Conservation (phyloP, 306 rosid species). For the Notholithocarpus densiflorus region DNA sequence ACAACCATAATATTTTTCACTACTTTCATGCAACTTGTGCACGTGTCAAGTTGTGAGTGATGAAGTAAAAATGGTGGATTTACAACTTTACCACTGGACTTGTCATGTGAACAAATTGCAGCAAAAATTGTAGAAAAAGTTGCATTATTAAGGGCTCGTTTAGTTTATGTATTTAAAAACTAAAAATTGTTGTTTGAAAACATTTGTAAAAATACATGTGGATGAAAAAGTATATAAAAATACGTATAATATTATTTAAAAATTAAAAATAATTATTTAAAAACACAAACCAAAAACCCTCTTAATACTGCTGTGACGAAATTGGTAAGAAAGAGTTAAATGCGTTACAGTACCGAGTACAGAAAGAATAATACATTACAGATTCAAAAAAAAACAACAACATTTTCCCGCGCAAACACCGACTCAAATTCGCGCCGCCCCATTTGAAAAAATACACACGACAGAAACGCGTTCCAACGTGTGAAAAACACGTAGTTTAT, state of each 20-base stretch:
- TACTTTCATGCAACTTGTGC: accelerated
- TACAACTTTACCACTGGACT: accelerated
- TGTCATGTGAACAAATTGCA: accelerated
- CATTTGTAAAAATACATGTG: too few species aligned
- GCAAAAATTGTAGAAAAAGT: too few species aligned
- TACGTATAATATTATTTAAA: too few species aligned
- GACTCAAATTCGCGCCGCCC: conserved; percentile 39
- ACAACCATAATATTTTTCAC: too few species aligned
- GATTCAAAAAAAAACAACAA: neutral
- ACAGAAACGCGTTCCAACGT: conserved; percentile 25
- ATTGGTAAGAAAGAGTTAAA: too few species aligned
- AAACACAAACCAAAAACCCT: too few species aligned
- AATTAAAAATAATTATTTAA: too few species aligned
- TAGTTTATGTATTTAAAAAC: too few species aligned
- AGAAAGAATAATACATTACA: neutral
- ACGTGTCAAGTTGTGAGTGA: accelerated
- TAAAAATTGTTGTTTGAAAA: too few species aligned
- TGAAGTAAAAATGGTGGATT: accelerated
- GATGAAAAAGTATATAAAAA: too few species aligned
- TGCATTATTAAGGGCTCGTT: too few species aligned
- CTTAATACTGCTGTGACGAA: too few species aligned
- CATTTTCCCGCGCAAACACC: conserved; percentile 60
- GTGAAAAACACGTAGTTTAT: neutral
- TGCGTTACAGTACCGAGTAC: neutral
- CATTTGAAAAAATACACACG: conserved; percentile 15